Conservation (phyloP, 352 stramenopile species). For the Phytophthora pistaciae region DNA sequence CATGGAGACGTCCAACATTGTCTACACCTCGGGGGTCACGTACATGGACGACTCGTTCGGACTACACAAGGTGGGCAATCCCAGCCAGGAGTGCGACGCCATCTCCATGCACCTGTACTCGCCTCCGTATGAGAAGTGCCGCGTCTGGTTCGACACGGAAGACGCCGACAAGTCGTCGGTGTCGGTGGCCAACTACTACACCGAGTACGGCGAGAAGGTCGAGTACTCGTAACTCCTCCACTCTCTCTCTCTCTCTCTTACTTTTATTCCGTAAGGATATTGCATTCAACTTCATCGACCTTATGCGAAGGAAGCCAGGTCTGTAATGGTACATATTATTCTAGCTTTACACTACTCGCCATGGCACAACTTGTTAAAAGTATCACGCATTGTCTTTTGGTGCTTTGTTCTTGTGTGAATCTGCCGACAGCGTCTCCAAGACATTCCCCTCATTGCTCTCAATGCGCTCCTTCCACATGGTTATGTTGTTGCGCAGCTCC, state of each 20-base stretch:
- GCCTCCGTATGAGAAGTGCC: constrained; percentile 93
- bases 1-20: constrained; percentile 68
- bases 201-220: constrained; percentile 74
- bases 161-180: constrained; percentile 70
- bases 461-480: constrained; percentile 60
- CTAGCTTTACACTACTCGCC: constrained; percentile 9
- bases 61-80: constrained; percentile 94
- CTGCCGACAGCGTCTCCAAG: constrained; percentile 40
- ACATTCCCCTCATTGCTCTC: constrained; percentile 31
- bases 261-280: not conserved
- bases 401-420: constrained; percentile 33
- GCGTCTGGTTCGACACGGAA: constrained; percentile 84
- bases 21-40: constrained; percentile 73
- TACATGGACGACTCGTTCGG: constrained; percentile 94
- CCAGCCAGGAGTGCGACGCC: constrained; percentile 68
- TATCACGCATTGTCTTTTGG: constrained; percentile 9
- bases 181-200: constrained; percentile 85
- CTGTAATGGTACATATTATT: constrained; percentile 29
- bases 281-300: not conserved
- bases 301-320: not conserved
- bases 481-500: constrained; percentile 61
- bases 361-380: not conserved
- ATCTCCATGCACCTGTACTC: constrained; percentile 95
- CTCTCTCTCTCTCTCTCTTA: not conserved
- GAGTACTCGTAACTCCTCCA: constrained; percentile 32